A percentile compares a stretch with the other conserved stretches of the same genome.
Evolutionary conservation across 352 stramenopile species (phyloP).

Genomic region (Phytophthora chlamydospora): DNA sequence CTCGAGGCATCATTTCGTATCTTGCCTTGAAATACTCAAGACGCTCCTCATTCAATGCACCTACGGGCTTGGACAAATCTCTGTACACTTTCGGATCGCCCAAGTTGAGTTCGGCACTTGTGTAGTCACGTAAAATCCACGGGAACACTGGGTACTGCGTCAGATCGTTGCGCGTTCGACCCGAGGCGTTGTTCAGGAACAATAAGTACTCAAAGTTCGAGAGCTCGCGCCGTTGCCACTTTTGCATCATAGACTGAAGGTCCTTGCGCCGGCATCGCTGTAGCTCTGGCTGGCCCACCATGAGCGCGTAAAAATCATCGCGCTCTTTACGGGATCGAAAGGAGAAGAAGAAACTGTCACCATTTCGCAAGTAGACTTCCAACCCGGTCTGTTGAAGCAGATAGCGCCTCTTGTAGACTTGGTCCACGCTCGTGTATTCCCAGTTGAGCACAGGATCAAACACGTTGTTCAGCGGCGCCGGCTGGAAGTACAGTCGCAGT

Average conservation of each 20-base stretch:
- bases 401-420: slow-evolving; percentile 89
- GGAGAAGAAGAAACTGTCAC: slow-evolving; percentile 84
- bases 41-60: slow-evolving; percentile 90
- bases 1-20: slow-evolving; percentile 90
- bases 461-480: slow-evolving; percentile 92
- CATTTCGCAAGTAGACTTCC: slow-evolving; percentile 84
- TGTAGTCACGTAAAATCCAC: slow-evolving; percentile 95
- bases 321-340: slow-evolving; percentile 67
- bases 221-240: slow-evolving; percentile 79
- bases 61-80: slow-evolving; percentile 94
- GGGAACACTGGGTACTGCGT: slow-evolving; percentile 97
- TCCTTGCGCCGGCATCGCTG: slow-evolving; percentile 51
- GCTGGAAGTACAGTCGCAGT: slow-evolving; percentile 91
- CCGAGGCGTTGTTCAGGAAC: slow-evolving; percentile 87
- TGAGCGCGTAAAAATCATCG: slow-evolving; percentile 76
- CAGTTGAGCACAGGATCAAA: slow-evolving; percentile 87
- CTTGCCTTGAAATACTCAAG: slow-evolving; percentile 89
- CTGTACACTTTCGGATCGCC: slow-evolving; percentile 80
- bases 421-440: slow-evolving; percentile 72
- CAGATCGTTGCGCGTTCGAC: slow-evolving; percentile 84
- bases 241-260: slow-evolving; percentile 63
- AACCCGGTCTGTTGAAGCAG: slow-evolving; percentile 88
- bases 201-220: slow-evolving; percentile 95
- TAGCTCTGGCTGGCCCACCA: slow-evolving; percentile 64
- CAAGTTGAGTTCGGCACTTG: slow-evolving; percentile 77